Evolutionary conservation across 2,329 filamentous ascomycete genomes (phyloP).

Genomic region (Camptophora hylomeconis): DNA sequence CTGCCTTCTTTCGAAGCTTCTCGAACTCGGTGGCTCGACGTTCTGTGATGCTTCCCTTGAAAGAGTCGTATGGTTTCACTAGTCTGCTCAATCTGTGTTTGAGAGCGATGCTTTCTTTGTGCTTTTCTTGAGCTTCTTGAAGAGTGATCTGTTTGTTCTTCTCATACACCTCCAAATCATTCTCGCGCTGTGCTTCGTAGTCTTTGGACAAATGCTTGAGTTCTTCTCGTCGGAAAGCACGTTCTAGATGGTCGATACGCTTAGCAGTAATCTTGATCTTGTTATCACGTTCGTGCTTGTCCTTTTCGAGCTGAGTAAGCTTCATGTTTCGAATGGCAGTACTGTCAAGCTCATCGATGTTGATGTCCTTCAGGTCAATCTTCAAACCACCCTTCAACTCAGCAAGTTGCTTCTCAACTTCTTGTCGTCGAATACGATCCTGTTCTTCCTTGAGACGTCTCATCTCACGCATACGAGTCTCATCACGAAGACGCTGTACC

Average conservation of each 20-base stretch:
- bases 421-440: conserved; percentile 79
- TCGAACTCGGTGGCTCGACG: conserved; percentile 91
- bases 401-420: conserved; percentile 82
- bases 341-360: conserved; percentile 77
- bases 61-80: conserved; percentile 70
- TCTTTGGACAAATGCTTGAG: conserved; percentile 79
- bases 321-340: conserved; percentile 88
- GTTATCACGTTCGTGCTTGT: conserved; percentile 93
- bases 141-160: conserved; percentile 64
- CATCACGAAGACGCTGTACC: conserved; percentile 74
- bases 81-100: conserved; percentile 85
- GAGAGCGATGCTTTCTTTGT: conserved; percentile 80
- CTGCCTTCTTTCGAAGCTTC: conserved; percentile 78
- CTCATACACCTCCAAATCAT: conserved; percentile 70
- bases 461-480: conserved; percentile 81
- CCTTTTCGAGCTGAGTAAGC: conserved; percentile 86
- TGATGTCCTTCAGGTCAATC: conserved; percentile 58
- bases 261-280: conserved; percentile 84
- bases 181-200: conserved; percentile 68
- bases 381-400: conserved; percentile 85
- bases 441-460: conserved; percentile 76
- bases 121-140: conserved; percentile 69
- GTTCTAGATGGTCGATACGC: conserved; percentile 91
- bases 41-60: conserved; percentile 70
- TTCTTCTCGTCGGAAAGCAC: conserved; percentile 92